A percentile compares a stretch with the other conserved stretches of the same genome.
These are phyloP conservation scores for thale cress (Arabidopsis thaliana) DNA, from an alignment of 345 rosid genomes.

Conservation along the genomic window TAIR10.1 NC_003070.9:18180501-18181000, in stretches of 20 bases:
- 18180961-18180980: conserved; percentile 98
- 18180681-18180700: conserved; percentile 87
- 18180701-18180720: conserved; percentile 79
- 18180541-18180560: conserved; percentile 80
- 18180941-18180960: conserved; percentile 83
- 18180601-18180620: not conserved
- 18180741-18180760: conserved; percentile 89
- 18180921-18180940: conserved; percentile 92
- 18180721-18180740: conserved; percentile 87
- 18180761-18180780: conserved; percentile 78
- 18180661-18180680: conserved; percentile 76
- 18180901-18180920: conserved; percentile 28
- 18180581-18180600: not conserved
- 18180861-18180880: not conserved
- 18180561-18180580: not conserved
- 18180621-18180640: not conserved
- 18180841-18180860: conserved; percentile 9
- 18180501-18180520: conserved; percentile 69
- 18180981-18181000: conserved; percentile 92
- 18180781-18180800: conserved; percentile 80
- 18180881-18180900: not conserved
- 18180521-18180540: conserved; percentile 68
- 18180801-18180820: conserved; percentile 93
- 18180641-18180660: not conserved
- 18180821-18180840: conserved; percentile 57